Conservation (phyloP, 345 rosid genomes). For the Melastoma malabathricum region DNA sequence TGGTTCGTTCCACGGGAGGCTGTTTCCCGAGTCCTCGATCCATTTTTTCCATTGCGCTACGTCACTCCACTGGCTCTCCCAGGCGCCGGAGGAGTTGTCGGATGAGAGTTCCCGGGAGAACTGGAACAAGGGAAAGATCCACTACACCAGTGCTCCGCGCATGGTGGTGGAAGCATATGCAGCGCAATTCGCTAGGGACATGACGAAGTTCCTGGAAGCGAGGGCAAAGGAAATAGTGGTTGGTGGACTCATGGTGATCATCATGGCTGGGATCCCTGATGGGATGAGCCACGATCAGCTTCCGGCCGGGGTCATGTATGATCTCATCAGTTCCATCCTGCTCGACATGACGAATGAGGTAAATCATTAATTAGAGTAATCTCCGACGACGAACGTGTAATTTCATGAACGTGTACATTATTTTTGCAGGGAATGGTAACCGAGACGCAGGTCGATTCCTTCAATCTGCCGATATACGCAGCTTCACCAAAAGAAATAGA, state of each 20-base stretch:
- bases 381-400: not conserved
- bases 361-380: not conserved
- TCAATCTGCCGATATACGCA: slow-evolving; percentile 7
- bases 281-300: slow-evolving; percentile 16
- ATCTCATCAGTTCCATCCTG: slow-evolving; percentile 26
- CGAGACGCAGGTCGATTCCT: slow-evolving; percentile 5
- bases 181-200: slow-evolving; percentile 12
- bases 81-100: slow-evolving; percentile 1
- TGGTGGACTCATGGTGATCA: slow-evolving; percentile 15
- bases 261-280: slow-evolving; percentile 21
- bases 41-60: not conserved
- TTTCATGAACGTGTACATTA: not conserved
- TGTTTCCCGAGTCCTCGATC: not conserved
- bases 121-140: slow-evolving; percentile 15
- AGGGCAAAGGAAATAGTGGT: slow-evolving; percentile 18
- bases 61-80: slow-evolving; percentile 4
- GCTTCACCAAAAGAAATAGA: slow-evolving; percentile 3
- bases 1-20: slow-evolving; percentile 2
- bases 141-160: slow-evolving; percentile 12
- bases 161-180: slow-evolving; percentile 15
- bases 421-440: slow-evolving; percentile 5
- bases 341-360: slow-evolving; percentile 30
- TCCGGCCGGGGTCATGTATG: slow-evolving; percentile 35
- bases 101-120: slow-evolving; percentile 7
- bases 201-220: slow-evolving; percentile 13